These are phyloP conservation scores for Leccinum barrowsii DNA, from an alignment of 768 basidiomycete genomes.

Conservation along the genomic window DNA sequence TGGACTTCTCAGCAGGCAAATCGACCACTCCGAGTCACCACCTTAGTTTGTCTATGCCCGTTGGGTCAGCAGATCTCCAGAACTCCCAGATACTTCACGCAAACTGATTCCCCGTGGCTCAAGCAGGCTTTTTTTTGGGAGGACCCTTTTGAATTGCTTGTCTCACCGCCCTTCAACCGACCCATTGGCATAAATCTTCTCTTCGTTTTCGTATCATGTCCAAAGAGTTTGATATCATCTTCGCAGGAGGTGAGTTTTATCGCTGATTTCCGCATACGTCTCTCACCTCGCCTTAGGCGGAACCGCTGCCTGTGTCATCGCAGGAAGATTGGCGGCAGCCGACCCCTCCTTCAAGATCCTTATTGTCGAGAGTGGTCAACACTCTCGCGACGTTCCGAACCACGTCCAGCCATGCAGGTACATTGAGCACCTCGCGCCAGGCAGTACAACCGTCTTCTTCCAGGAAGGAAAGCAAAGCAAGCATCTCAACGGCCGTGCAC, in stretches of 20 bases:
- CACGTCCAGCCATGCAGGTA: conserved; percentile 56
- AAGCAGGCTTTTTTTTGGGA: too few species aligned
- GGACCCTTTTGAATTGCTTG: too few species aligned
- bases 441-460: conserved; percentile 10
- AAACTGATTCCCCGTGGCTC: too few species aligned
- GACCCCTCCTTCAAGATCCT: conserved; percentile 56
- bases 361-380: conserved; percentile 56
- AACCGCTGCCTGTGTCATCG: conserved; percentile 53
- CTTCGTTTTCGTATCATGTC: background rate
- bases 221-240: background rate
- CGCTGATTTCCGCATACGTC: background rate
- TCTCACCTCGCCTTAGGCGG: conserved; percentile 33
- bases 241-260: background rate
- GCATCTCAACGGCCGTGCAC: conserved; percentile 42
- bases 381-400: conserved; percentile 41
- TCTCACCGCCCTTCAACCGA: too few species aligned
- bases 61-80: too few species aligned
- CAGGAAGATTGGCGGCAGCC: conserved; percentile 47
- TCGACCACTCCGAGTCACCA: too few species aligned
- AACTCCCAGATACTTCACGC: too few species aligned
- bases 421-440: conserved; percentile 38
- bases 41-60: too few species aligned
- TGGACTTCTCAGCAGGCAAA: too few species aligned
- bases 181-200: too few species aligned
- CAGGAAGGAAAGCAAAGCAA: conserved; percentile 39